Conservation (phyloP, 2,329 filamentous ascomycete species). For the Zasmidium citrigriseum region DNA sequence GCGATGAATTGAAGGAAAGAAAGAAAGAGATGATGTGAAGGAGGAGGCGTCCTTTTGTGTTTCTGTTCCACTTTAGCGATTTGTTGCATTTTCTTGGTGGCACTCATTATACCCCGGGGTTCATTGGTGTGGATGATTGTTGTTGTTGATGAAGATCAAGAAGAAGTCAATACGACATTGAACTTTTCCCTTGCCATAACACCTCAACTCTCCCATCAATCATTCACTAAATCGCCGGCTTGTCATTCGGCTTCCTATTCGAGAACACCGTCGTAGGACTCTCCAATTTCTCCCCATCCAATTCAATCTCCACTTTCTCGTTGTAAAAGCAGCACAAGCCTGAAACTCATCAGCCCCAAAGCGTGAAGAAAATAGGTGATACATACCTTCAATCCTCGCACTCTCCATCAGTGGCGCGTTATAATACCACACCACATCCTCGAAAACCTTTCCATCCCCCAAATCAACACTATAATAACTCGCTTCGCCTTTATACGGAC, state of each 20-base stretch:
- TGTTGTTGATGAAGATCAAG: too few relatives aligned
- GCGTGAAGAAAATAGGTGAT: too few relatives aligned
- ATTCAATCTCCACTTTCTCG: slow-evolving; percentile 66
- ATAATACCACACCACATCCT: slow-evolving; percentile 66
- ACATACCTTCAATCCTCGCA: slow-evolving; percentile 52
- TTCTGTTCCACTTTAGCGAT: too few relatives aligned
- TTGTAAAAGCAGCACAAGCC: slow-evolving; percentile 62
- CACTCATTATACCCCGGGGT: not conserved
- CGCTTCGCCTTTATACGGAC: slow-evolving; percentile 69
- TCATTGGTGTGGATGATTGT: not conserved
- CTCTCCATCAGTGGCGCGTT: slow-evolving; percentile 59
- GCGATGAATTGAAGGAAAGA: not conserved
- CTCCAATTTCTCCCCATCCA: slow-evolving; percentile 38
- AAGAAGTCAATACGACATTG: too few relatives aligned
- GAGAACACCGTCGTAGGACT: slow-evolving; percentile 34
- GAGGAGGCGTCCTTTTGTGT: not conserved
- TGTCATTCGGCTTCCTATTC: slow-evolving; percentile 18
- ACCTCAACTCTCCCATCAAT: too few relatives aligned
- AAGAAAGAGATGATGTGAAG: too few relatives aligned
- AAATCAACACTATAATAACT: slow-evolving; percentile 61
- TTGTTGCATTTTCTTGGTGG: not conserved
- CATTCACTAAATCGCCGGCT: slow-evolving; percentile 6
- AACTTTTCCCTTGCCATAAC: too few relatives aligned
- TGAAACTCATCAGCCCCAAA: slow-evolving; percentile 7
- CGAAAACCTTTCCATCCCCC: slow-evolving; percentile 40